Evolutionary conservation across 805 yeast genomes (phyloP), one percentile per base, ranked within the genome.

Genomic region (Ogataea methanolica): DNA sequence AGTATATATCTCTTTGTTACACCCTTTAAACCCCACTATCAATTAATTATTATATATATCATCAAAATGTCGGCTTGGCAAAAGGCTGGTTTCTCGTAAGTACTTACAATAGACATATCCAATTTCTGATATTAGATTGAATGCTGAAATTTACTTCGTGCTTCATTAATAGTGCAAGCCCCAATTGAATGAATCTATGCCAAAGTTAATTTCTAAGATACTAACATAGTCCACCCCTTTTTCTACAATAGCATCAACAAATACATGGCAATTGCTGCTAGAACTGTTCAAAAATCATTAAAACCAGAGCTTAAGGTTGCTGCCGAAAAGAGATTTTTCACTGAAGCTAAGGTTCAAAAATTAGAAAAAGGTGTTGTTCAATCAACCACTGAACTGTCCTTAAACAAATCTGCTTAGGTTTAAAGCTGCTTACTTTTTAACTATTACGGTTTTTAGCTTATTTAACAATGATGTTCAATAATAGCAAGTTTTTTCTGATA

Each of bases 221-320:
- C 47, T 45, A 49, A 45, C 45, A 39, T 12, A 33, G 6, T 31
- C 12, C 29, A 22, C 31, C 19, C 5, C 33, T 15, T 19, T 37
- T 21, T n/a, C n/a, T 23, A 19, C 33, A 43, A 41, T 54, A 79
- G 85, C 57, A 82, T 85, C 76, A 88, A 88, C 85, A 87, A 84
- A 70, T 92, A 92, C 73, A 78, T 91, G 70, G 80, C 96, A 58
- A 78, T 92, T 65, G 88, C 97, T 64, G 96, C 97, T 65, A 82
- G 82, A 68, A 80, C 96, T 53, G 80, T 89, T 60, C 89, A 97
- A 76, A 75, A 78, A 61, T 84, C 97, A 44, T 80, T 92, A 68
- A 92, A 92, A 77, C 82, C 90, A 55, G 96, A 91, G 63, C 69
- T 80, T 66, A 87, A 85, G 69, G 85, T 80, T 54, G 78, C 75